Conservation (phyloP, 306 rosid genomes). For the Fragaria ananassa region DNA sequence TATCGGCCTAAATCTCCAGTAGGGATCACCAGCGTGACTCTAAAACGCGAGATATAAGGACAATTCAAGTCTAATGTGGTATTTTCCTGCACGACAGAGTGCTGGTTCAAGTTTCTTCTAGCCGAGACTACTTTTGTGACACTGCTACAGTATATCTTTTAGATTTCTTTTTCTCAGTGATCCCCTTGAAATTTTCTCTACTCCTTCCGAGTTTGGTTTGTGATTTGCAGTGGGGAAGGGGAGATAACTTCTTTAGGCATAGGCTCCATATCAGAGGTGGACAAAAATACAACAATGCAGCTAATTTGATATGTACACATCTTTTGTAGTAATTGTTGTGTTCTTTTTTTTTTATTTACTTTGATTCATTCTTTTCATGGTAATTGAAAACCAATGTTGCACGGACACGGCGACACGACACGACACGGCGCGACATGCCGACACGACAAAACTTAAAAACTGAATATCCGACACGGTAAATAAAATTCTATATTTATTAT, state of each 20-base stretch:
- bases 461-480: too few species aligned
- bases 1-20: conserved; percentile 73
- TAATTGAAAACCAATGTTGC: not conserved
- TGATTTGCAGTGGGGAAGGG: conserved; percentile 22
- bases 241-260: conserved; percentile 4
- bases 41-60: conserved; percentile 53
- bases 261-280: conserved; percentile 11
- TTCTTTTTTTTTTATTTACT: not conserved
- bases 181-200: not conserved
- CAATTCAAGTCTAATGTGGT: conserved; percentile 18
- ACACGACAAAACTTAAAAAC: too few species aligned
- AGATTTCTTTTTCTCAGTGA: not conserved
- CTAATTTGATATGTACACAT: conserved; percentile 9
- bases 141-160: conserved; percentile 12
- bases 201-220: conserved; percentile 18
- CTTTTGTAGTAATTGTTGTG: conserved; percentile 8
- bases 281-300: conserved; percentile 7
- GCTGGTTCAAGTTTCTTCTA: conserved; percentile 10
- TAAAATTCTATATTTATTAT: too few species aligned
- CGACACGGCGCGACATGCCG: too few species aligned
- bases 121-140: not conserved
- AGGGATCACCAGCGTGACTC: conserved; percentile 60
- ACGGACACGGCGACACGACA: too few species aligned
- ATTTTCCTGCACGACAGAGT: conserved; percentile 1
- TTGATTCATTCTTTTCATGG: not conserved